Base-by-base conservation (phyloP, 352 stramenopile species). In the Globisporangium uncinulatum region DNA sequence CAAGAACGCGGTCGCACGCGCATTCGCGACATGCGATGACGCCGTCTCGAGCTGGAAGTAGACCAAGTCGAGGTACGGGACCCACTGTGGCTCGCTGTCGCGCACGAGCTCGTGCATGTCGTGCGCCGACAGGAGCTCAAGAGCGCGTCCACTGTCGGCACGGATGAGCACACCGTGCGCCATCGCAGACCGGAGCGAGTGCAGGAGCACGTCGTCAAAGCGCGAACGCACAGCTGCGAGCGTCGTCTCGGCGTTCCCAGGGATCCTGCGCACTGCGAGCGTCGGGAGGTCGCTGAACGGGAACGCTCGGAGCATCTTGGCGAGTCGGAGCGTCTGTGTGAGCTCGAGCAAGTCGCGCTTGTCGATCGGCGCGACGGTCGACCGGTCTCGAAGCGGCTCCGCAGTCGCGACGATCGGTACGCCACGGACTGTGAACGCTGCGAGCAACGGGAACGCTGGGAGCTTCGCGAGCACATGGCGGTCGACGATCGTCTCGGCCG, bases 271-370 rank as follows among this genome's bases (percentile, higher is more conserved):
- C 21, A 89, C 57, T 60, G 76, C 66, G 0, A 92, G 52, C 31
- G 85, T 67, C 0, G 81, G 81, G 17, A 89, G 65, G 19, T 92
- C 81, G 17, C 76, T 54, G 44, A 81, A 92, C 11, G 71, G 61
- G n/a, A 92, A 89, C n/a, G 60, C 64, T n/a, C 64, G 53, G 31
- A 92, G 54, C 58, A 78, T 76, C 45, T 83, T 80, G 17, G 71
- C 69, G 54, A 74, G 51, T 54, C 72, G 67, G 24, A 92, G 62
- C 8, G 67, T 64, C 5, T 67, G 65, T 2, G 69, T 70, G 15
- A 92, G 63, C 42, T 80, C 63, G 15, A 42, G 48, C 19, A 81
- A 47, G 41, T 89, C 77, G 9, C 79, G 71, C 15, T 70, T 74
- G 47, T 89, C 79, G 15, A 87, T 50, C 11, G 70, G 53, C 0